Evolutionary conservation across 2,329 filamentous ascomycete species (phyloP), one percentile per base, ranked within the genome.

Genomic region (Cladosporium halotolerans): DNA sequence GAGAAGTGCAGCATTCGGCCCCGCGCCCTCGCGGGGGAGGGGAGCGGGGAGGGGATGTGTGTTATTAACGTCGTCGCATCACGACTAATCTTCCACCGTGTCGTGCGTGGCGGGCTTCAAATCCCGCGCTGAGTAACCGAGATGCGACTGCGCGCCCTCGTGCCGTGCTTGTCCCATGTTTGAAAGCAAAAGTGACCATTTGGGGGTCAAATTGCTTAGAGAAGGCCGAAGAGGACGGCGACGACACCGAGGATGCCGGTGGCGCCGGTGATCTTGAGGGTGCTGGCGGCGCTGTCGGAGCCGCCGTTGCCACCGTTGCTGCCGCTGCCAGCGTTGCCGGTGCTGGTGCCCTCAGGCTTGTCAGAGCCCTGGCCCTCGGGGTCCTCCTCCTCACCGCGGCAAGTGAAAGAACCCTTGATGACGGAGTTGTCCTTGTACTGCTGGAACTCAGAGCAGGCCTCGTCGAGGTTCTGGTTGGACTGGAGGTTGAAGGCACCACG

Each of bases 401-500:
- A 78, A 45, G 62, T 63, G 70, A 60, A 72, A 58, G 67, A 66
- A 63, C 74, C 72, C 69, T 70, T 70, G 62, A 76, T 73, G 53
- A 67, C 59, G 62, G 70, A 69, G 63, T 63, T 64, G 58, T 71
- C 65, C 50, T 68, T 62, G 55, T 75, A 65, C 8, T 57, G 45
- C 60, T 73, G 57, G 70, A 76, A 77, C 54, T 63, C 54, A 55
- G 57, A 55, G 69, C 76, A 78, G 34, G 64, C 62, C 18, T 56
- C 50, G 50, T 62, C 61, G 57, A 78, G 65, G 62, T 76, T 67
- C 44, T 64, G 64, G 47, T 70, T 69, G 11, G 73, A 75, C 63
- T 75, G 72, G 50, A 78, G 63, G 71, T 76, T 77, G 71, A 77
- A 77, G 42, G 74, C 72, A 68, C 76, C 76, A 57, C 67, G 67